A percentile compares a stretch with the other conserved stretches of the same genome.
Conservation (phyloP, 805 yeast genomes). For the Candida verbasci region DNA sequence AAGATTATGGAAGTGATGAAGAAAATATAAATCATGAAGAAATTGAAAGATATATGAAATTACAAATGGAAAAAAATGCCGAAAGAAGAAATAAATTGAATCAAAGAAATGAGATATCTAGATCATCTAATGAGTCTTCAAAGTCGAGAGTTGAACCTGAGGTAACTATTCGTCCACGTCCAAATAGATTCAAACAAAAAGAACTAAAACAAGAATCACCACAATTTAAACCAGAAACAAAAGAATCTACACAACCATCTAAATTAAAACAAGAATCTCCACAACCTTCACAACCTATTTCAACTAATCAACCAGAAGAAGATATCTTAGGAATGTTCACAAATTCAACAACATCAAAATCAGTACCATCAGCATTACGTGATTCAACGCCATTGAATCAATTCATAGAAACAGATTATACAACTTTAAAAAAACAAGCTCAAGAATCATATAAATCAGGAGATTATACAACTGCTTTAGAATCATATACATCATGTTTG, state of each 20-base stretch:
- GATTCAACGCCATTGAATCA: slow-evolving; percentile 26
- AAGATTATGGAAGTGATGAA: slow-evolving; percentile 45
- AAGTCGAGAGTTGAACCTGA: not conserved
- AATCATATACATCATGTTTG: slow-evolving; percentile 50
- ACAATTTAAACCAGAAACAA: not conserved
- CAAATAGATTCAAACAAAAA: not conserved
- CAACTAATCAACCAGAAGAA: slow-evolving; percentile 12
- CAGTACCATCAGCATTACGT: slow-evolving; percentile 4
- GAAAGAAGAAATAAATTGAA: slow-evolving; percentile 27
- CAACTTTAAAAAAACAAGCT: slow-evolving; percentile 52
- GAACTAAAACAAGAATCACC: too few relatives aligned
- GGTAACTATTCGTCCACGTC: not conserved
- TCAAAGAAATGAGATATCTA: not conserved
- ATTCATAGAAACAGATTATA: slow-evolving; percentile 40
- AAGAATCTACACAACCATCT: not conserved
- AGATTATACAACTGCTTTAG: slow-evolving; percentile 66
- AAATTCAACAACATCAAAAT: not conserved
- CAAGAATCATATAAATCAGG: slow-evolving; percentile 70
- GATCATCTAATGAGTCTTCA: not conserved
- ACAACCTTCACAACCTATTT: not conserved
- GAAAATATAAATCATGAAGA: slow-evolving; percentile 43
- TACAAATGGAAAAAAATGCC: slow-evolving; percentile 32
- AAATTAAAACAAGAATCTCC: not conserved
- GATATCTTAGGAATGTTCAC: slow-evolving; percentile 25
- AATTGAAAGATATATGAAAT: slow-evolving; percentile 33